phyloP scores from a whole-genome alignment of 495 filamentous ascomycete genomes.

The Aspergillus nidulans region DNA sequence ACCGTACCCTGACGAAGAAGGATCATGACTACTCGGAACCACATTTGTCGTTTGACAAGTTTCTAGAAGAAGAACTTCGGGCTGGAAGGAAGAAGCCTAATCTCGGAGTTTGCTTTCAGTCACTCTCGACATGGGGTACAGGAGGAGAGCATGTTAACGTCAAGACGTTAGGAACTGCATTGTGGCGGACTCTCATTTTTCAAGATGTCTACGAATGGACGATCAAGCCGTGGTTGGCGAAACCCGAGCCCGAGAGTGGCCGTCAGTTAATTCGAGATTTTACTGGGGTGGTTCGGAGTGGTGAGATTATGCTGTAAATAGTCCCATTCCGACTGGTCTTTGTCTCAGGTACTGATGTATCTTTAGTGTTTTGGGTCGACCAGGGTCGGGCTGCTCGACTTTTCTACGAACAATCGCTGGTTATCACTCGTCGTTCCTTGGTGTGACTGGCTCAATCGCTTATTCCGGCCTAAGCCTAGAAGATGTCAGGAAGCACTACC shows the following conservation, averaged over 20 bases:
- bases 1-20: constrained; percentile 29
- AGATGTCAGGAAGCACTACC: constrained; percentile 60
- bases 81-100: constrained; percentile 31
- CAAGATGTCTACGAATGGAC: constrained; percentile 40
- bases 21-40: constrained; percentile 29
- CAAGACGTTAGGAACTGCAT: constrained; percentile 31
- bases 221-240: constrained; percentile 29
- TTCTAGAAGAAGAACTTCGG: constrained; percentile 31
- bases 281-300: constrained; percentile 62
- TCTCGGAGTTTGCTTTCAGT: constrained; percentile 34
- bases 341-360: background rate
- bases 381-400: constrained; percentile 82
- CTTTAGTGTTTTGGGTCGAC: constrained; percentile 66
- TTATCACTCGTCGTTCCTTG: constrained; percentile 71
- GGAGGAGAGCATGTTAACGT: constrained; percentile 27
- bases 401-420: constrained; percentile 83
- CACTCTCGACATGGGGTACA: constrained; percentile 35
- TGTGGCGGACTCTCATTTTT: constrained; percentile 35
- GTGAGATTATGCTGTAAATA: constrained; percentile 66
- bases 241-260: constrained; percentile 27
- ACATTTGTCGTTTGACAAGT: constrained; percentile 36
- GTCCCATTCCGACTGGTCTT: background rate
- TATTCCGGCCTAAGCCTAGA: constrained; percentile 67
- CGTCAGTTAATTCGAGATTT: constrained; percentile 49
- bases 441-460: constrained; percentile 69